These are phyloP conservation scores for Lentinula detonsa DNA, from an alignment of 768 basidiomycete species.

Conservation along the genomic window DNA sequence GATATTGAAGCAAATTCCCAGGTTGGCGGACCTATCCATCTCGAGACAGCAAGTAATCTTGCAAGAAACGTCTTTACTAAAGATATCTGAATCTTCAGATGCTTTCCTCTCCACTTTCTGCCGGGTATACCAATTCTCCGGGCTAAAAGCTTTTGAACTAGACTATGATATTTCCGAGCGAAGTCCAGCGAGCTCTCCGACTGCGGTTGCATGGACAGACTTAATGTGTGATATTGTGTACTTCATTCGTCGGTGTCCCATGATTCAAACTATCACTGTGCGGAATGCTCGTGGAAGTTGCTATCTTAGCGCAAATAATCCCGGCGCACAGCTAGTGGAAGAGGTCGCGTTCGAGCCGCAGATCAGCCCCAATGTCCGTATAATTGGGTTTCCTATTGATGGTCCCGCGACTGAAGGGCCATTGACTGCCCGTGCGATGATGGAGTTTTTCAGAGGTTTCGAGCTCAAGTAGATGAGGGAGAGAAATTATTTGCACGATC, in stretches of 20 bases:
- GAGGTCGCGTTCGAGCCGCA: neutral
- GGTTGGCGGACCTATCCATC: neutral
- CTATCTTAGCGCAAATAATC: neutral
- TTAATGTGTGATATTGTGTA: neutral
- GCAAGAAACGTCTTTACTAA: neutral
- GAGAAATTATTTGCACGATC: neutral
- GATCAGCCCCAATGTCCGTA: neutral
- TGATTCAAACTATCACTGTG: neutral
- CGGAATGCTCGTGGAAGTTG: neutral
- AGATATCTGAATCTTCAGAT: neutral
- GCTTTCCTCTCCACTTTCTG: neutral
- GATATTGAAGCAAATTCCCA: neutral
- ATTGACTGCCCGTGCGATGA: neutral
- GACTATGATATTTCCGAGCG: neutral
- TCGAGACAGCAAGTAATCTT: neutral
- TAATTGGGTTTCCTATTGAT: neutral
- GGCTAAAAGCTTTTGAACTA: neutral
- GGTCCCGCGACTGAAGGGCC: neutral
- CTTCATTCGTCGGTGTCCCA: slow-evolving; percentile 1
- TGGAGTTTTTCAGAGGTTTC: neutral
- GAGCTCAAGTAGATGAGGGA: neutral
- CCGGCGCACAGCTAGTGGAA: neutral
- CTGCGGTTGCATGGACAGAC: neutral
- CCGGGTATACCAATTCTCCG: neutral
- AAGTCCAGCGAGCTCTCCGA: neutral